A percentile compares a stretch with the other conserved stretches of the same genome.
phyloP scores from a whole-genome alignment of 495 filamentous ascomycete species.

The Glonium stellatum region DNA sequence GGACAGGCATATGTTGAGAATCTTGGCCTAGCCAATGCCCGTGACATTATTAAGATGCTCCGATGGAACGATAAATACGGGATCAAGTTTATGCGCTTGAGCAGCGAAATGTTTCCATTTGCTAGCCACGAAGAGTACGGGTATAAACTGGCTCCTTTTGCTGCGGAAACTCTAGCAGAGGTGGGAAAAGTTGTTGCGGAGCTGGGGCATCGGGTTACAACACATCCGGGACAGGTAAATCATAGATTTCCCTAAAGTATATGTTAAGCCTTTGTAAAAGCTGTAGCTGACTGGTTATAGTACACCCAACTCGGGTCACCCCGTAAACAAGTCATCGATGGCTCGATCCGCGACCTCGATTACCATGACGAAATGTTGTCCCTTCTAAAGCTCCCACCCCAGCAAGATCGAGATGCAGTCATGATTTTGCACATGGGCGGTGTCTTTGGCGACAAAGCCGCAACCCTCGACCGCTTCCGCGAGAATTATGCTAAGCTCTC shows the following conservation, averaged over 20 bases:
- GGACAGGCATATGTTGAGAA: constrained; percentile 69
- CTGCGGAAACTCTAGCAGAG: constrained; percentile 66
- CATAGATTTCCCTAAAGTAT: not conserved
- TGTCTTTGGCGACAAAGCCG: constrained; percentile 78
- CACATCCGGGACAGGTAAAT: constrained; percentile 74
- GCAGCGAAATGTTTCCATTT: constrained; percentile 95
- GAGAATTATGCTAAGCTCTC: constrained; percentile 64
- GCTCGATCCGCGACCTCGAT: constrained; percentile 72
- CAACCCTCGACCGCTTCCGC: constrained; percentile 74
- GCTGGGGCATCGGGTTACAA: constrained; percentile 79
- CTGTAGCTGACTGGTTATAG: constrained; percentile 25
- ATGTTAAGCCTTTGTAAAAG: not conserved
- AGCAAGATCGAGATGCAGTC: constrained; percentile 79
- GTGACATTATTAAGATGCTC: constrained; percentile 77
- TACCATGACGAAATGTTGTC: constrained; percentile 84
- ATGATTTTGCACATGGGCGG: constrained; percentile 97
- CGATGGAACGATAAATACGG: constrained; percentile 90
- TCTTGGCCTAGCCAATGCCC: constrained; percentile 73
- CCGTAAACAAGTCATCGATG: constrained; percentile 62
- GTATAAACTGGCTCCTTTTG: constrained; percentile 82
- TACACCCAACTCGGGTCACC: constrained; percentile 89
- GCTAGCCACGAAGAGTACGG: constrained; percentile 82
- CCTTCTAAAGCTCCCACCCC: constrained; percentile 68
- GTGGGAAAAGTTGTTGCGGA: constrained; percentile 71
- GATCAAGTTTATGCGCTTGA: constrained; percentile 88